A percentile compares a stretch with the other conserved stretches of the same genome.
Evolutionary conservation across 2,329 filamentous ascomycete genomes (phyloP).

Genomic region (Paecilomyces fulvus): DNA sequence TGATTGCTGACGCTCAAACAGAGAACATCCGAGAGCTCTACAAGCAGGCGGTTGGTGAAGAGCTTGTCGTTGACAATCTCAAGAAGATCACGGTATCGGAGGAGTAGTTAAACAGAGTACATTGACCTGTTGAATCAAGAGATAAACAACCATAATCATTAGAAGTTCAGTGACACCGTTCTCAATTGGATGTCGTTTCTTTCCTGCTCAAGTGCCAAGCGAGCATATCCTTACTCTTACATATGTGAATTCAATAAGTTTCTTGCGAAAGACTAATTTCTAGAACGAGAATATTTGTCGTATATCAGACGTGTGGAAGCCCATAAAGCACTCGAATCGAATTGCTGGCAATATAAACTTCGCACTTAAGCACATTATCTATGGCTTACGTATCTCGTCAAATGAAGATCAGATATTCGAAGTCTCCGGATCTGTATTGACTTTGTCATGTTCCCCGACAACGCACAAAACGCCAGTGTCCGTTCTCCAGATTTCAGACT

Average conservation of each 20-base stretch:
- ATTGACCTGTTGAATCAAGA: neutral
- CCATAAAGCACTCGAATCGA: neutral
- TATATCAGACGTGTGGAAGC: neutral
- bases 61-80: conserved; percentile 79
- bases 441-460: conserved; percentile 58
- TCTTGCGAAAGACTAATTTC: too few relatives aligned
- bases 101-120: conserved; percentile 24
- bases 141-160: neutral
- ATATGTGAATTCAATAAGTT: neutral
- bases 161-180: neutral
- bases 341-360: too few relatives aligned
- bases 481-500: conserved; percentile 47
- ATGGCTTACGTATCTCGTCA: neutral
- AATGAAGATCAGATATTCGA: conserved; percentile 5
- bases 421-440: conserved; percentile 46
- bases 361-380: neutral
- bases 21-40: conserved; percentile 97
- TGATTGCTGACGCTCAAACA: conserved; percentile 13
- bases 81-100: conserved; percentile 55
- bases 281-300: neutral
- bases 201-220: neutral
- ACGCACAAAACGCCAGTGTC: conserved; percentile 47
- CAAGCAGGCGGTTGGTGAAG: conserved; percentile 58
- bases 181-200: neutral
- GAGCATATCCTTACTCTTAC: neutral